Evolutionary conservation across 768 basidiomycete species (phyloP).

Genomic region (Pisolithus microcarpus): DNA sequence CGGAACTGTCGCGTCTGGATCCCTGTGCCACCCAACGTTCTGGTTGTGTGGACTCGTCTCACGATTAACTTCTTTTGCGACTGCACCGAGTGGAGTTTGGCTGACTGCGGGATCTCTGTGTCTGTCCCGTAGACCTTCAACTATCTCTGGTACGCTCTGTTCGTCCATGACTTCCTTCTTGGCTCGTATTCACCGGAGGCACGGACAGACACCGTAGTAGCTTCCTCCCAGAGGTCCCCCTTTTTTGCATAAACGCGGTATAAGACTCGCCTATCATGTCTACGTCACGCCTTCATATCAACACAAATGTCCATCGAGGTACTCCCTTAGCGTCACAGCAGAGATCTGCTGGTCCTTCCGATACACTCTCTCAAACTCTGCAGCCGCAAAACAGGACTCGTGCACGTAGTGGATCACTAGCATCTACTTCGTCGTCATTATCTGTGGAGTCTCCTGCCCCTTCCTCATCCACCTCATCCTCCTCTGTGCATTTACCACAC

Average conservation of each 20-base stretch:
- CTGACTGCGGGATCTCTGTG: too few species aligned
- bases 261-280: constrained; percentile 29
- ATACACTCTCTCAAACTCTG: constrained; percentile 20
- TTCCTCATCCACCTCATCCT: constrained; percentile 47
- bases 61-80: too few species aligned
- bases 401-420: constrained; percentile 45
- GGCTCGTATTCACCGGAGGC: background rate
- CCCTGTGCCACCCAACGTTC: too few species aligned
- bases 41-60: too few species aligned
- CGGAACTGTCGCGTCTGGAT: background rate
- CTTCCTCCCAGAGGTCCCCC: background rate
- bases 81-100: too few species aligned
- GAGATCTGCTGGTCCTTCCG: constrained; percentile 21
- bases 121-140: too few species aligned
- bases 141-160: background rate
- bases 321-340: constrained; percentile 29
- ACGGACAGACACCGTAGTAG: background rate
- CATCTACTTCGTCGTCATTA: constrained; percentile 50
- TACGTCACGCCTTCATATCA: constrained; percentile 40
- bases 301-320: constrained; percentile 35
- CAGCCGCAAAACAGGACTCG: constrained; percentile 21
- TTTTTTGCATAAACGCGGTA: background rate
- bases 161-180: background rate
- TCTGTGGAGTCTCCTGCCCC: constrained; percentile 50
- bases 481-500: constrained; percentile 40